Base-by-base conservation (phyloP, 129 eudicot species). In the Artemisia tridentata region DNA sequence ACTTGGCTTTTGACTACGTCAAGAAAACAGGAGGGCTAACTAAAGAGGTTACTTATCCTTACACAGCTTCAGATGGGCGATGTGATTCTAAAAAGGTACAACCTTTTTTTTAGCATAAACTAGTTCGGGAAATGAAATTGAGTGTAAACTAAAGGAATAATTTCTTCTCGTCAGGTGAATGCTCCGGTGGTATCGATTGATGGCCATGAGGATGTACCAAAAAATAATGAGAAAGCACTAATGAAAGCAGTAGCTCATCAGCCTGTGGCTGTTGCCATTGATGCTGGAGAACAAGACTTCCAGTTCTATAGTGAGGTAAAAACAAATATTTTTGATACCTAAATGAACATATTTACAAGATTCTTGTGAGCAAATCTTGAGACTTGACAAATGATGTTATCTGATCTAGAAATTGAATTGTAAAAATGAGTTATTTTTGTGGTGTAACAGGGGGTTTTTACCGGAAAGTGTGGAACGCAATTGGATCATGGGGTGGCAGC, bases 301-400 rank as follows among this genome's bases (percentile, higher is more conserved):
- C 98, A 88, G 82, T 92, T 92, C 86, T 92, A 92, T 75, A 81
- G 85, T 0, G 91, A 92, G 98, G 98, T 92, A 86, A 69, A 6
- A 16, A 72, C 27, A 62, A 15, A 31, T 31, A 16, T 63, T 63
- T 73, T 68, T 48, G 43, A 54, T 68, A 49, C 69, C 63, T 48
- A 18, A 76, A 51, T 3, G 27, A 51, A 29, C 60, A 46, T 58
- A 29, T 50, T 49, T 52, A 4, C 45, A 38, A 38, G 45, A 7
- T 38, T 38, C 45, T 38, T 1, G 45, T 38, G 45, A 38, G 1
- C 10, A 38, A 38, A 38, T 48, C 53, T 38, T 69, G 47, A 60
- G 65, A 48, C 69, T 19, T 47, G 25, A 56, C 51, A 18, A 6
- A 78, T 49, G 10, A 53, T 19, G 53, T 6, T 6, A 50, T 57